Evolutionary conservation across 2,329 filamentous ascomycete species (phyloP), one percentile per base, ranked within the genome.

Genomic region (Arthrobotrys entomopaga): DNA sequence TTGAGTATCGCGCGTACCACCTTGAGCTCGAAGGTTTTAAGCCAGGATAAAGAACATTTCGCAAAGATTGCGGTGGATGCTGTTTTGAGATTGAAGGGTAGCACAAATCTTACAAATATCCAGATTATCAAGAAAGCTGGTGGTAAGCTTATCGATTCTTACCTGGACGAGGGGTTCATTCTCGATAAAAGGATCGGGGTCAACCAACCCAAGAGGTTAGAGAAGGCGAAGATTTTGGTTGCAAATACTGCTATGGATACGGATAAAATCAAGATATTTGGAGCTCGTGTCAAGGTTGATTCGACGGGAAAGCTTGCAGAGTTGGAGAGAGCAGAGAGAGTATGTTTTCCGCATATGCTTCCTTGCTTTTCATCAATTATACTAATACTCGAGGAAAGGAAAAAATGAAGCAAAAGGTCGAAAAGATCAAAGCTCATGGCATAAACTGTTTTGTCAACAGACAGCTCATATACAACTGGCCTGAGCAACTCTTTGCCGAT

Each of bases 381-480:
- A 0, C 42, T n/a, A 22, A 52, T 69, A 50, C 69, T 52, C n/a
- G 20, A 20, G 13, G 2, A 78, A 63, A 92, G 80, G 95, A 99
- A 80, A 98, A 98, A 89, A 99, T 99, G 95, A 96, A 93, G 86
- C 91, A 91, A 77, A 99, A 99, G 87, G 95, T 99, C 52, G 95
- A 99, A 77, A 94, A 92, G 83, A 99, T 99, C 85, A 99, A 98
- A 87, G 87, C 92, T 53, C 95, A 99, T 81, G 95, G 95, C 72
- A 97, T 99, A 84, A 99, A 99, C 87, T 98, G 95, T 86, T 99
- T 99, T 83, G 97, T 99, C 83, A 99, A 99, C 87, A 87, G 95
- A 79, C 95, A 99, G 83, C 88, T 99, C 77, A 99, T 99, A 84
- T 99, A 99, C 87, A 99, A 99, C 86, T 99, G 95, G 95, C 95